Conservation (phyloP, 305 asterid species). For the Salvia sclarea region DNA sequence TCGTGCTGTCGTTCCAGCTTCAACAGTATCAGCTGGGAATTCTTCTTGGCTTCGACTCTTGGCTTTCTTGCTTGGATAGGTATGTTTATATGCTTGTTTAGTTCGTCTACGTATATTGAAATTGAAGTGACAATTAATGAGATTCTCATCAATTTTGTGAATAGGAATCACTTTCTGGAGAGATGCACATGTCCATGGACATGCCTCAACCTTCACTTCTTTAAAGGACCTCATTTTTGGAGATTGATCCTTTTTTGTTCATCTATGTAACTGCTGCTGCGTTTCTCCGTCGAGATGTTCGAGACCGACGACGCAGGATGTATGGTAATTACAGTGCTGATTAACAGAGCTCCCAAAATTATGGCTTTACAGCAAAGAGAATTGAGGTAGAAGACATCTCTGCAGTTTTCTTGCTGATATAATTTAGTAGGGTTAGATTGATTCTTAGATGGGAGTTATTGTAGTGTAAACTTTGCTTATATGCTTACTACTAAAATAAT, state of each 20-base stretch:
- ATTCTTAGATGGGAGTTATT: not conserved
- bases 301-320: not conserved
- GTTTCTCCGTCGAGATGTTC: not conserved
- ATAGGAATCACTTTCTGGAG: slow-evolving; percentile 77
- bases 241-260: slow-evolving; percentile 30
- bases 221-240: slow-evolving; percentile 74
- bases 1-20: slow-evolving; percentile 51
- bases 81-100: no score
- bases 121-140: no score
- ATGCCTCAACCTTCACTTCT: slow-evolving; percentile 63
- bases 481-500: not conserved
- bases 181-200: slow-evolving; percentile 70
- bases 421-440: not conserved
- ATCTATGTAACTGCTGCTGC: not conserved
- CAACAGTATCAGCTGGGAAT: slow-evolving; percentile 67
- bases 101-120: not conserved
- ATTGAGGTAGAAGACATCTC: not conserved
- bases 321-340: not conserved
- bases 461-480: not conserved
- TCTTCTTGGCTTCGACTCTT: slow-evolving; percentile 74
- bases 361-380: not conserved
- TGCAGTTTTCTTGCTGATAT: not conserved
- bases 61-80: slow-evolving; percentile 63
- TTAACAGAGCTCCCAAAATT: slow-evolving; percentile 10
- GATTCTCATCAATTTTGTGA: not conserved